Percentiles rank a stretch among this genome's conserved stretches.
Conservation (phyloP, 2,329 filamentous ascomycete genomes). For the Claviceps lovelessii region DNA sequence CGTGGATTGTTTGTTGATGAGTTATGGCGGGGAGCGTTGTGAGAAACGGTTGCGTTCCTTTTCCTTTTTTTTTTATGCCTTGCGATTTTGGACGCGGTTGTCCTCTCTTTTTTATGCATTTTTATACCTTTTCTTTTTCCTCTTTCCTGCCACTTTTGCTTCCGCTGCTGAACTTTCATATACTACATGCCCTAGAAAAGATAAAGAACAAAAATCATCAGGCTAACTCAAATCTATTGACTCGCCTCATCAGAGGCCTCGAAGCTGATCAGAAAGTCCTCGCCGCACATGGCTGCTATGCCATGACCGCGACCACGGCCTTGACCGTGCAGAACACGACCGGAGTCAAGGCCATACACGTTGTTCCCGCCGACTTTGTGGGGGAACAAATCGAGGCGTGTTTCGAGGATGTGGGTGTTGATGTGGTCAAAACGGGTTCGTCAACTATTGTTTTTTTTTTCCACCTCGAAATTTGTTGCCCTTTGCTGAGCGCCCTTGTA, state of each 20-base stretch:
- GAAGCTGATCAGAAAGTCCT: slow-evolving; percentile 95
- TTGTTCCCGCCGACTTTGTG: slow-evolving; percentile 65
- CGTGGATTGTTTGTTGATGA: too few species aligned
- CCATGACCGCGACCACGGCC: slow-evolving; percentile 89
- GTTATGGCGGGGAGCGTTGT: too few species aligned
- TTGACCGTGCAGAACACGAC: slow-evolving; percentile 92
- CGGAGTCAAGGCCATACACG: slow-evolving; percentile 69
- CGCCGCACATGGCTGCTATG: slow-evolving; percentile 83
- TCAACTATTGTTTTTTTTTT: too few species aligned
- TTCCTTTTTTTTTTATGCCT: too few species aligned
- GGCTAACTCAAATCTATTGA: not conserved
- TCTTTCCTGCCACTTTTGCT: too few species aligned
- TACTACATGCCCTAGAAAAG: not conserved
- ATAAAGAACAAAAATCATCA: not conserved
- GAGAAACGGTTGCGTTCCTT: too few species aligned
- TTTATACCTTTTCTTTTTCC: too few species aligned
- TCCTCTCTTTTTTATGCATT: too few species aligned
- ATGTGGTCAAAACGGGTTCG: slow-evolving; percentile 75
- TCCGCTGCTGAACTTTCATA: too few species aligned
- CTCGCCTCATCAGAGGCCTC: slow-evolving; percentile 48
- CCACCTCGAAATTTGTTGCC: too few species aligned
- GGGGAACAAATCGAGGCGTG: slow-evolving; percentile 74
- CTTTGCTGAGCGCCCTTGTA: slow-evolving; percentile 4
- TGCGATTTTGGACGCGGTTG: too few species aligned
- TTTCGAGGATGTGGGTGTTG: slow-evolving; percentile 68